Base-by-base conservation (phyloP, 2,329 filamentous ascomycete genomes). In the Fusarium subglutinans region DNA sequence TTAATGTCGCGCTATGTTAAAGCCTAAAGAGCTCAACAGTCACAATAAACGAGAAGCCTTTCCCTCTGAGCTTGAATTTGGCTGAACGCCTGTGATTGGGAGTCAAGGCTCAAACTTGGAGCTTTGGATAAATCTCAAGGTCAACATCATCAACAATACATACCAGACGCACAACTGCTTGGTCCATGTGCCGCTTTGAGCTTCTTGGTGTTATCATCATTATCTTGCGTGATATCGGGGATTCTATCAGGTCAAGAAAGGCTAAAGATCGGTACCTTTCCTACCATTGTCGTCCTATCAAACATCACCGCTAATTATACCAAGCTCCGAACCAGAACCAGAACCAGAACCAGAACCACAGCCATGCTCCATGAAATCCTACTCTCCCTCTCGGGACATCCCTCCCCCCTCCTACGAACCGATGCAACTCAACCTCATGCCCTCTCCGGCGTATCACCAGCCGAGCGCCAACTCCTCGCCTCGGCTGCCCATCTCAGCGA, bases 301-400 rank as follows among this genome's bases (percentile, higher is more conserved):
- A 38, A 26, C 61, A 48, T 70, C 60, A 70, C 56, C 65, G 45
- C 66, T 77, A 68, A 76, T 56, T 45, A 48, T 55, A 59, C 26
- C 57, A 59, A 77, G 72, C 59, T 59, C 68, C 40, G 20, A 66
- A 47, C 47, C 41, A 61, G 64, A 56, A 70, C n/a, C 40, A 53
- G 64, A 56, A 70, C n/a, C 40, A 53, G 26, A 72, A 70, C n/a
- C 38, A 45, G 57, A 55, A 66, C 26, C 33, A 45, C 40, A 72
- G 54, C 76, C 76, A 99, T 99, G 96, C 93, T 99, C 83, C 96
- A 98, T 90, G 96, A 99, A 88, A 94, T 99, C 86, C 91, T 98
- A 83, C 92, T 99, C 83, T 96, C 95, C 82, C 91, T 98, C 83
- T 97, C 95, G 79, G 96, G 96, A 76, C 94, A 98, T 84, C 93